phyloP scores from a whole-genome alignment of 2,329 filamentous ascomycete genomes.

The Calonectria pteridis region DNA sequence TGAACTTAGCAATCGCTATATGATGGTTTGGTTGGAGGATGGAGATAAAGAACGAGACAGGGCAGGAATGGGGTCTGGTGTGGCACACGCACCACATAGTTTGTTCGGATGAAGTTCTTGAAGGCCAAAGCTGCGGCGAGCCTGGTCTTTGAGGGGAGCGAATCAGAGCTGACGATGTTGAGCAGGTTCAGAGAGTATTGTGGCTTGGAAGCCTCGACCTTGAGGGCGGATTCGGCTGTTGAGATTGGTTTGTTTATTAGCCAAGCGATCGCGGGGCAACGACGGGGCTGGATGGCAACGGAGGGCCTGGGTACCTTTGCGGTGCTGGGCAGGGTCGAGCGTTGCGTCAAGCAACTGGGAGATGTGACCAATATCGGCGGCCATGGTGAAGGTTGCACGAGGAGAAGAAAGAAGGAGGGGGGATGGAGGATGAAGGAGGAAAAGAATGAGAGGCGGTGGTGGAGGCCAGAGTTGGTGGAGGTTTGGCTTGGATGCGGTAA shows the following conservation, averaged over 20 bases:
- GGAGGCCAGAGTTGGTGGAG: constrained; percentile 35
- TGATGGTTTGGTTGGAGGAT: constrained; percentile 23
- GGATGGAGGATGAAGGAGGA: constrained; percentile 18
- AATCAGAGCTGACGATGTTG: constrained; percentile 85
- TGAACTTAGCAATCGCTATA: constrained; percentile 32
- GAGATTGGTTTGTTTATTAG: constrained; percentile 51
- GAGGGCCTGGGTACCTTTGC: constrained; percentile 76
- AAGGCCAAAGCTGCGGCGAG: constrained; percentile 93
- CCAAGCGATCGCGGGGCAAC: constrained; percentile 47
- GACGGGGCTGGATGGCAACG: constrained; percentile 40
- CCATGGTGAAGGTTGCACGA: constrained; percentile 59
- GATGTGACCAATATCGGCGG: constrained; percentile 70
- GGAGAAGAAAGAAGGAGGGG: constrained; percentile 31
- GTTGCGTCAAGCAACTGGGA: constrained; percentile 91
- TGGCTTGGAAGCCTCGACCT: constrained; percentile 83
- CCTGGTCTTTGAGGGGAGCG: constrained; percentile 81
- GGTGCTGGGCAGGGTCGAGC: constrained; percentile 87
- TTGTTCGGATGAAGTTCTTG: constrained; percentile 97
- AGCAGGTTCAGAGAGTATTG: constrained; percentile 91
- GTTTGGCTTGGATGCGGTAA: constrained; percentile 34
- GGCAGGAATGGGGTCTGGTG: background rate
- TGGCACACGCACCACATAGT: constrained; percentile 78
- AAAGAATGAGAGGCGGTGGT: constrained; percentile 31
- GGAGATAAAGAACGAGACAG: constrained; percentile 7
- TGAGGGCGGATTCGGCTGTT: constrained; percentile 84